Evolutionary conservation across 208 protist species (phyloP).

Genomic region (Trypanosoma platydactyli): DNA sequence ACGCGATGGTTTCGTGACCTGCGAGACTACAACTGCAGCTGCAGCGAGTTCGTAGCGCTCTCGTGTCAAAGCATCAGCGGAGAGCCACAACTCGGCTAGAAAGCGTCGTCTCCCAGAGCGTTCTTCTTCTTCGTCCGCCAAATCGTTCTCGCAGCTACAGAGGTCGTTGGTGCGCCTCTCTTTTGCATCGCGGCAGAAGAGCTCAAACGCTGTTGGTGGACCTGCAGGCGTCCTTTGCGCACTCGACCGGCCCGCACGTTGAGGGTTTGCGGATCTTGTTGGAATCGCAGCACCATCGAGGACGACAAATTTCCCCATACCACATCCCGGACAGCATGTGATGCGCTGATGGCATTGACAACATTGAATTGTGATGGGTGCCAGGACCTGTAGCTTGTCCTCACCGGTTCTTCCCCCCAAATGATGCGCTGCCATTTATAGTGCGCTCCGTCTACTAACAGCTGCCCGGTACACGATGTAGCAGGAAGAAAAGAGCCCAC

Average conservation of each 20-base stretch:
- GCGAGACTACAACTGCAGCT: background rate
- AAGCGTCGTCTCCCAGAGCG: background rate
- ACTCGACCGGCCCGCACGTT: background rate
- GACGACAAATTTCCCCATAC: constrained; percentile 5
- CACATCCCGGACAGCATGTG: constrained; percentile 24
- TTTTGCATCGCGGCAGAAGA: constrained; percentile 14
- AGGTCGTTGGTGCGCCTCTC: background rate
- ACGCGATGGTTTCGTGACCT: background rate
- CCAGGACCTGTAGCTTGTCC: background rate
- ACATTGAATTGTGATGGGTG: constrained; percentile 17
- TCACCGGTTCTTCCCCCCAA: background rate
- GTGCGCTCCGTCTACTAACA: too few relatives aligned
- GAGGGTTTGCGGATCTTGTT: background rate
- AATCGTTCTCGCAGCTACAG: background rate
- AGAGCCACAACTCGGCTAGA: constrained; percentile 37
- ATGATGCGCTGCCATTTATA: background rate
- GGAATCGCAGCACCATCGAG: background rate
- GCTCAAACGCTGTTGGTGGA: constrained; percentile 24
- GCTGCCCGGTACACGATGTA: too few relatives aligned
- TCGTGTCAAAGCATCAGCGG: constrained; percentile 21
- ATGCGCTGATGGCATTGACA: constrained; percentile 16
- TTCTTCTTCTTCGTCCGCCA: background rate
- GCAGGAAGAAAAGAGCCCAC: too few relatives aligned
- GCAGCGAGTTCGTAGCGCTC: constrained; percentile 14
- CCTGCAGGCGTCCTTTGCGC: background rate